Evolutionary conservation across 768 basidiomycete species (phyloP).

Genomic region (Suillus alpinus): DNA sequence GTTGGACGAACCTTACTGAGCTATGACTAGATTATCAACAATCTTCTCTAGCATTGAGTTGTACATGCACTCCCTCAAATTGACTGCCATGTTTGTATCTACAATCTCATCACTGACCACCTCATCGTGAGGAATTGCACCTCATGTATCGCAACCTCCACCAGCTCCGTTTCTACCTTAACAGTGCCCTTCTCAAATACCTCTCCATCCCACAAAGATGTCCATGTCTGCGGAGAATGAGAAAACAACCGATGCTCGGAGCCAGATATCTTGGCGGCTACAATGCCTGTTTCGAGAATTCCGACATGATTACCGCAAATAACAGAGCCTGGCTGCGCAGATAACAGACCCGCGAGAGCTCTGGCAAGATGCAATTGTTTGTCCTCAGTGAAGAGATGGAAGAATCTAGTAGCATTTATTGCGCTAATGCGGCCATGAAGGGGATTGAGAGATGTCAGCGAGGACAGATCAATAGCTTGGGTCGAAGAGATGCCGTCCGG

Average conservation of each 20-base stretch:
- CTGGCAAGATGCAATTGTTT: conserved; percentile 28
- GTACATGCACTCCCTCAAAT: not conserved
- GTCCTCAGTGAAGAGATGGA: conserved; percentile 35
- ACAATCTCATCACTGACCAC: not conserved
- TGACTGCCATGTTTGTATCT: not conserved
- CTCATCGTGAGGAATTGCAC: not conserved
- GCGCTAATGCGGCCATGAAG: conserved; percentile 48
- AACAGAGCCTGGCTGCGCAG: conserved; percentile 27
- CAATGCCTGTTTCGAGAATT: conserved; percentile 9
- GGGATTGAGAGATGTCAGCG: conserved; percentile 43
- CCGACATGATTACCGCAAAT: conserved; percentile 29
- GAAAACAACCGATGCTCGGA: conserved; percentile 3
- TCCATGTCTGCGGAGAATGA: conserved; percentile 17
- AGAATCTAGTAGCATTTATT: conserved; percentile 49
- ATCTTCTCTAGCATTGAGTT: no score
- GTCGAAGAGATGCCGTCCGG: conserved; percentile 23
- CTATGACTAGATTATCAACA: no score
- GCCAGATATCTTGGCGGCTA: not conserved
- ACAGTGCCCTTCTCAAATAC: conserved; percentile 33
- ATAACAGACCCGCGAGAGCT: conserved; percentile 27
- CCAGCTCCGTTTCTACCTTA: conserved; percentile 24
- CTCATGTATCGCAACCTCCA: not conserved
- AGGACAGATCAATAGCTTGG: conserved; percentile 25
- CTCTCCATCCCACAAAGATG: conserved; percentile 16
- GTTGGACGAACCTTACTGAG: no score